These are phyloP conservation scores for Lepraria neglecta DNA, from an alignment of 495 filamentous ascomycete genomes.

Conservation along the genomic window DNA sequence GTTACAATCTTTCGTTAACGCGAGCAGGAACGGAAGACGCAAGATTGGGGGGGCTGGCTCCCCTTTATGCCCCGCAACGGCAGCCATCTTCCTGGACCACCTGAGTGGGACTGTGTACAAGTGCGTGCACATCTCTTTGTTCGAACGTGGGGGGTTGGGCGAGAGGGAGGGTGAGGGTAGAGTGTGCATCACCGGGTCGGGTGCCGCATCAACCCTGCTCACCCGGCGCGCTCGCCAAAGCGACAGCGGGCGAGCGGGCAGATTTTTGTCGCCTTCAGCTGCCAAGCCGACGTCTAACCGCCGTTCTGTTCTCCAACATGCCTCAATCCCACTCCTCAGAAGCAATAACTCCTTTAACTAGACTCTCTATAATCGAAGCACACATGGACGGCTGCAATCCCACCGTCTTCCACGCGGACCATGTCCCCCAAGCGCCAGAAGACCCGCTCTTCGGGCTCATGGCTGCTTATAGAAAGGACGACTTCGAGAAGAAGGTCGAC, in stretches of 20 bases:
- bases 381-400: conserved; percentile 46
- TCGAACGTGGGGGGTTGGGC: background rate
- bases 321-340: conserved; percentile 34
- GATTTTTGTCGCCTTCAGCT: background rate
- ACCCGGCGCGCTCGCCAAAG: too few relatives aligned
- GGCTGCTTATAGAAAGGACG: conserved; percentile 79
- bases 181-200: background rate
- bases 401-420: conserved; percentile 69
- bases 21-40: background rate
- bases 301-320: conserved; percentile 8
- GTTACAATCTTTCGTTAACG: background rate
- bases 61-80: background rate
- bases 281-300: background rate
- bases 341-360: conserved; percentile 33
- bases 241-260: too few relatives aligned
- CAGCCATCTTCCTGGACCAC: background rate
- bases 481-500: conserved; percentile 84
- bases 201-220: too few relatives aligned
- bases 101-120: background rate
- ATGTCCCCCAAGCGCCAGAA: conserved; percentile 84
- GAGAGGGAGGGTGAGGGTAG: background rate
- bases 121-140: background rate
- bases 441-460: conserved; percentile 94
- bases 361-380: conserved; percentile 35
- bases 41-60: background rate